These are phyloP conservation scores for Daldinia grandis DNA, from an alignment of 495 filamentous ascomycete species.

Conservation along the genomic window DNA sequence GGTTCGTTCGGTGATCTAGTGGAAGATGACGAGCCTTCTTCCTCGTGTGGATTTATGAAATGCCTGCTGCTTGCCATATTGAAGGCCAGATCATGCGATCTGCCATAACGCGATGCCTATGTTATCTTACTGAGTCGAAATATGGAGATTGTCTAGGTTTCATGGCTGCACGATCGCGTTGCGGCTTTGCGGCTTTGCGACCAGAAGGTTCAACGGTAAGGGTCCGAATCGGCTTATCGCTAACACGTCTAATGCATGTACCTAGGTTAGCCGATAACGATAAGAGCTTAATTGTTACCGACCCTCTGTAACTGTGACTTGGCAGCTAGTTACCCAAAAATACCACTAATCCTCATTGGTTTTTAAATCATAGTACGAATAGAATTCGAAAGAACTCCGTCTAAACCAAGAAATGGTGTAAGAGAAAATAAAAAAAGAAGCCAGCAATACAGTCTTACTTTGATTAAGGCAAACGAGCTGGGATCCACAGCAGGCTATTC, in stretches of 20 bases:
- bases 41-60: constrained; percentile 40
- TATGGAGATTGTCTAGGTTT: constrained; percentile 10
- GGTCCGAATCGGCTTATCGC: constrained; percentile 12
- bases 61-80: constrained; percentile 47
- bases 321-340: background rate
- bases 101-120: constrained; percentile 41
- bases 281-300: constrained; percentile 14
- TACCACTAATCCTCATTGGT: background rate
- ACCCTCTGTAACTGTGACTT: background rate
- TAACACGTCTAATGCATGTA: background rate
- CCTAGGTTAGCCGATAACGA: constrained; percentile 19
- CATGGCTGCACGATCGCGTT: constrained; percentile 5
- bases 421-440: background rate
- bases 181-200: constrained; percentile 34
- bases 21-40: constrained; percentile 45
- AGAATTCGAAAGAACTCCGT: constrained; percentile 23
- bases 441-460: background rate
- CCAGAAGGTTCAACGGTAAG: constrained; percentile 11
- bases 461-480: background rate
- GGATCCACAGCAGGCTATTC: background rate
- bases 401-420: background rate
- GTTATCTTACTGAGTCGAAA: background rate
- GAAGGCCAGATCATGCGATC: constrained; percentile 35
- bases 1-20: constrained; percentile 43
- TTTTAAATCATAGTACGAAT: background rate